Evolutionary conservation across 441 rosid species (phyloP).

Genomic region (Populus hybrid): DNA sequence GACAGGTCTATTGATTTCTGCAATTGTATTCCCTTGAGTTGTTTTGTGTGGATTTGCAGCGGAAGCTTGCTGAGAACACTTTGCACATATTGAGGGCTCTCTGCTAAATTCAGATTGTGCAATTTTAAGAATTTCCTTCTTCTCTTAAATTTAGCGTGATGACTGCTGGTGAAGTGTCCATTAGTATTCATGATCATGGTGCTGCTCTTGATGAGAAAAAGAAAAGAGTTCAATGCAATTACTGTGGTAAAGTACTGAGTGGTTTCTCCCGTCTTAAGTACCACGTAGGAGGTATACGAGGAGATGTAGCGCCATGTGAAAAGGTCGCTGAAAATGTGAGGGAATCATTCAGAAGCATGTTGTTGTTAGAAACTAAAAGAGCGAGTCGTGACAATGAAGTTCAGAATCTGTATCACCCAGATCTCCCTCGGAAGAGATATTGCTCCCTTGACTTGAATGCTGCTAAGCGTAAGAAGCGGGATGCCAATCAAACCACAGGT

Average conservation of each 20-base stretch:
- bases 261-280: slow-evolving; percentile 28
- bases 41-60: neutral
- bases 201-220: slow-evolving; percentile 21
- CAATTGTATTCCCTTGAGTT: neutral
- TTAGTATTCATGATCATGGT: slow-evolving; percentile 41
- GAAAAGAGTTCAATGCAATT: slow-evolving; percentile 39
- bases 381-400: slow-evolving; percentile 13
- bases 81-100: too few species aligned
- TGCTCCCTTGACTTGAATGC: slow-evolving; percentile 2
- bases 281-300: slow-evolving; percentile 53
- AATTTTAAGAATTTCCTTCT: neutral
- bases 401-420: slow-evolving; percentile 11
- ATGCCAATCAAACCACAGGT: slow-evolving; percentile 12
- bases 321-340: slow-evolving; percentile 39
- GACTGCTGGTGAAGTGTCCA: slow-evolving; percentile 24
- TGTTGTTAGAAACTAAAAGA: slow-evolving; percentile 11
- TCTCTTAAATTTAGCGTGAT: slow-evolving; percentile 20
- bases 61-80: neutral
- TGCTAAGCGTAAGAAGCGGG: slow-evolving; percentile 19
- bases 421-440: slow-evolving; percentile 32
- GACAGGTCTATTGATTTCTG: neutral
- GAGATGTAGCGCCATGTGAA: slow-evolving; percentile 36
- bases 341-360: slow-evolving; percentile 24
- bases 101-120: neutral
- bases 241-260: slow-evolving; percentile 45